These are phyloP conservation scores for Coemansia sp. DNA, from an alignment of 192 early-diverging fungal genomes.

Conservation along the genomic window DNA sequence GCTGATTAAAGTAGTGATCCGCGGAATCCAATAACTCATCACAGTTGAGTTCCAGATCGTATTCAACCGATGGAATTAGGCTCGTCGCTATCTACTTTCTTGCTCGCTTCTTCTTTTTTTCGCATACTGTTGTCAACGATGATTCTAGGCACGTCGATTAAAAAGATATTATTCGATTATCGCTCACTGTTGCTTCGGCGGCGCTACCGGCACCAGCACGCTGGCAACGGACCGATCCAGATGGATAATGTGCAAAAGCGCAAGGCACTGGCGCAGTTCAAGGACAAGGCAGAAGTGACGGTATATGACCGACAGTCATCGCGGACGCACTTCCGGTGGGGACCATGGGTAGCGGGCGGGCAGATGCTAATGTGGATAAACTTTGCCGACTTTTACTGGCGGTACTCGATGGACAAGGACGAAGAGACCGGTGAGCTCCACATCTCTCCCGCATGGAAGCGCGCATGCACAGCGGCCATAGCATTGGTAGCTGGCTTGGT, in stretches of 20 bases:
- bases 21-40: too few relatives aligned
- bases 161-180: not conserved
- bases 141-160: not conserved
- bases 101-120: not conserved
- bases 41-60: too few relatives aligned
- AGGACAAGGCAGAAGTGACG: conserved; percentile 10
- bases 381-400: conserved; percentile 57
- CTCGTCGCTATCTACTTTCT: not conserved
- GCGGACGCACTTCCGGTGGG: conserved; percentile 42
- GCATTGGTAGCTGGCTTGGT: conserved; percentile 31
- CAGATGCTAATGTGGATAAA: conserved; percentile 52
- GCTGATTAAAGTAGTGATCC: too few relatives aligned
- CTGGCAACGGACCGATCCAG: not conserved
- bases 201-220: not conserved
- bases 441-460: conserved; percentile 38
- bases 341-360: conserved; percentile 45
- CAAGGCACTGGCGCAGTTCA: conserved; percentile 30
- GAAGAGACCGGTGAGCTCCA: conserved; percentile 39
- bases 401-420: conserved; percentile 44
- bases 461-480: conserved; percentile 30
- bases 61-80: too few relatives aligned
- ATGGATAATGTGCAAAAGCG: conserved; percentile 33
- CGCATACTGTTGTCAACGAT: not conserved
- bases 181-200: not conserved
- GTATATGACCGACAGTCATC: conserved; percentile 31